phyloP scores from a whole-genome alignment of 2,329 filamentous ascomycete genomes.

The Cladophialophora yegresii region DNA sequence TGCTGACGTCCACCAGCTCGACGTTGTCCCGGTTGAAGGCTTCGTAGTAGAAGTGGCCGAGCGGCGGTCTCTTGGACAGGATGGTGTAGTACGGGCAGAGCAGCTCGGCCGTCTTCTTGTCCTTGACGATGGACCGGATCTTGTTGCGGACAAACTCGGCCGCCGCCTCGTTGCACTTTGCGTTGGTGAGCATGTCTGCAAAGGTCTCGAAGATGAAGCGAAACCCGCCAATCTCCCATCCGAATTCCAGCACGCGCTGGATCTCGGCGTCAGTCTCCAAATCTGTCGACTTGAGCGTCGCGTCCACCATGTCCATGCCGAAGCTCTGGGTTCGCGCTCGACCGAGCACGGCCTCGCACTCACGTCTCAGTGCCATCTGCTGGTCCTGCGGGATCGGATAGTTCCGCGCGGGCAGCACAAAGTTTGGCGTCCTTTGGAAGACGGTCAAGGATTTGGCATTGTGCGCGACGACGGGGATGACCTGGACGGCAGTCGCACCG shows the following conservation, averaged over 20 bases:
- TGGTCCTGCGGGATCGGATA: slow-evolving; percentile 36
- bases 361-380: slow-evolving; percentile 34
- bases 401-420: slow-evolving; percentile 36
- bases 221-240: slow-evolving; percentile 54
- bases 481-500: slow-evolving; percentile 54
- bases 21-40: slow-evolving; percentile 49
- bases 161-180: slow-evolving; percentile 54
- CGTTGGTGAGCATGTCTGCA: slow-evolving; percentile 54
- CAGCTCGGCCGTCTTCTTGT: slow-evolving; percentile 54
- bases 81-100: slow-evolving; percentile 50
- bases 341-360: slow-evolving; percentile 36
- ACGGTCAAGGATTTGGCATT: slow-evolving; percentile 39
- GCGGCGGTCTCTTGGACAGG: slow-evolving; percentile 33
- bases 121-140: slow-evolving; percentile 53
- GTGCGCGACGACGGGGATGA: slow-evolving; percentile 34
- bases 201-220: slow-evolving; percentile 57
- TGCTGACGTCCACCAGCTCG: slow-evolving; percentile 50
- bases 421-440: slow-evolving; percentile 66
- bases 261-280: slow-evolving; percentile 29
- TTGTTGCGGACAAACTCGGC: slow-evolving; percentile 60
- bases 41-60: slow-evolving; percentile 36
- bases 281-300: slow-evolving; percentile 10
- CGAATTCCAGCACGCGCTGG: slow-evolving; percentile 38
- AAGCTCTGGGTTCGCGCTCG: slow-evolving; percentile 38
- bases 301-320: slow-evolving; percentile 36